Evolutionary conservation across 2,329 filamentous ascomycete genomes (phyloP).

Genomic region (Zasmidium citrigriseum): DNA sequence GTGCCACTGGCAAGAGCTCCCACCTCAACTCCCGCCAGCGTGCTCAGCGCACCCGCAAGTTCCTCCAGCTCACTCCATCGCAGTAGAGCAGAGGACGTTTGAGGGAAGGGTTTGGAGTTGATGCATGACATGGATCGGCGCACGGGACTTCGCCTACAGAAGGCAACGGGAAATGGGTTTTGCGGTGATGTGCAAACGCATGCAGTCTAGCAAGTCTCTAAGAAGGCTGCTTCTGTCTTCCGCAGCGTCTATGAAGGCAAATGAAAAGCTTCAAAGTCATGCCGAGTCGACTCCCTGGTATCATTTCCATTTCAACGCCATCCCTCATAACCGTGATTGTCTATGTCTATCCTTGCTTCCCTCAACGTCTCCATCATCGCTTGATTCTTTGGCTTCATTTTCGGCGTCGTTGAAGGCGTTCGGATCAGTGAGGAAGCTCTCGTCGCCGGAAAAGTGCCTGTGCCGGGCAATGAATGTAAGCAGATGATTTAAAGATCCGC

Average conservation of each 20-base stretch:
- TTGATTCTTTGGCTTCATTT: slow-evolving; percentile 20
- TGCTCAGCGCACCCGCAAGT: slow-evolving; percentile 63
- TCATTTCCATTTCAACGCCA: slow-evolving; percentile 1
- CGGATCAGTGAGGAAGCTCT: slow-evolving; percentile 51
- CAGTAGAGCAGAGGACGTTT: slow-evolving; percentile 21
- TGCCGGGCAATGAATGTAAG: slow-evolving; percentile 18
- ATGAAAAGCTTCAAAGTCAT: slow-evolving; percentile 13
- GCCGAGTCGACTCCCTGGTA: not conserved
- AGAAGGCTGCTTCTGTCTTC: slow-evolving; percentile 18
- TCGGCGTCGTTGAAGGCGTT: slow-evolving; percentile 40
- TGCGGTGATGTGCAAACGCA: slow-evolving; percentile 10
- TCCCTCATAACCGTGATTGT: slow-evolving; percentile 20
- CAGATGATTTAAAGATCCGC: slow-evolving; percentile 11
- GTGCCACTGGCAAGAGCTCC: slow-evolving; percentile 51
- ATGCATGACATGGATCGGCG: slow-evolving; percentile 14
- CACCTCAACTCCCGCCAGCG: slow-evolving; percentile 92
- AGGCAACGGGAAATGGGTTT: slow-evolving; percentile 9
- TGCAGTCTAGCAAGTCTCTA: slow-evolving; percentile 9
- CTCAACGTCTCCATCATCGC: slow-evolving; percentile 6
- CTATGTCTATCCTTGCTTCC: slow-evolving; percentile 14
- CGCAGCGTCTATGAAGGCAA: slow-evolving; percentile 15
- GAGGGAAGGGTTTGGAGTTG: slow-evolving; percentile 11
- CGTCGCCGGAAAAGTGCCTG: slow-evolving; percentile 60
- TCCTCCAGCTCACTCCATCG: slow-evolving; percentile 53
- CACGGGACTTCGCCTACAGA: slow-evolving; percentile 7